Evolutionary conservation across 2,329 filamentous ascomycete species (phyloP).

Genomic region (Scedosporium dehoogii): DNA sequence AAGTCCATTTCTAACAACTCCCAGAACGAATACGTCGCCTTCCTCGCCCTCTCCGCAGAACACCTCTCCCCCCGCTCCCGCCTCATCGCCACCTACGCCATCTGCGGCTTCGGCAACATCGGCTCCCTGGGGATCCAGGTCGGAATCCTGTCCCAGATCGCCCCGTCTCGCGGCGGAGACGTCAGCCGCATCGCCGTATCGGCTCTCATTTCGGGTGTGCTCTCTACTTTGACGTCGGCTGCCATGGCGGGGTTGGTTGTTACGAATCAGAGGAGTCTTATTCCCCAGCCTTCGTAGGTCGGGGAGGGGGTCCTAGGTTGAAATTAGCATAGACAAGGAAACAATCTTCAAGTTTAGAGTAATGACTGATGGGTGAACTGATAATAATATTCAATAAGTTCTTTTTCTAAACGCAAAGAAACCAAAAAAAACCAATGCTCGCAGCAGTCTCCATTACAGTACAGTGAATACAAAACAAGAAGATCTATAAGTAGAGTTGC

Average conservation of each 20-base stretch:
- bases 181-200: slow-evolving; percentile 68
- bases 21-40: slow-evolving; percentile 71
- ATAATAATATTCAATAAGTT: neutral
- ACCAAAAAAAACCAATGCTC: neutral
- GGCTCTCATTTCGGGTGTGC: slow-evolving; percentile 66
- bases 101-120: slow-evolving; percentile 80
- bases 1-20: neutral
- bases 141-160: slow-evolving; percentile 74
- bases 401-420: neutral
- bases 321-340: neutral
- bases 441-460: neutral
- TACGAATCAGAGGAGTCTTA: slow-evolving; percentile 29
- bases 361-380: neutral
- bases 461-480: neutral
- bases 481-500: neutral
- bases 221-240: slow-evolving; percentile 71
- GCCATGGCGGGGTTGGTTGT: slow-evolving; percentile 69
- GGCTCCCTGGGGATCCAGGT: slow-evolving; percentile 84
- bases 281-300: neutral
- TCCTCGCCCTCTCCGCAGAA: slow-evolving; percentile 47
- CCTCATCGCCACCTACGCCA: slow-evolving; percentile 77
- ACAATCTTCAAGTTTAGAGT: neutral
- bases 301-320: neutral
- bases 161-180: slow-evolving; percentile 63
- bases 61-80: slow-evolving; percentile 58